phyloP scores from a whole-genome alignment of 2,329 filamentous ascomycete genomes.

The Alternaria brassicae region DNA sequence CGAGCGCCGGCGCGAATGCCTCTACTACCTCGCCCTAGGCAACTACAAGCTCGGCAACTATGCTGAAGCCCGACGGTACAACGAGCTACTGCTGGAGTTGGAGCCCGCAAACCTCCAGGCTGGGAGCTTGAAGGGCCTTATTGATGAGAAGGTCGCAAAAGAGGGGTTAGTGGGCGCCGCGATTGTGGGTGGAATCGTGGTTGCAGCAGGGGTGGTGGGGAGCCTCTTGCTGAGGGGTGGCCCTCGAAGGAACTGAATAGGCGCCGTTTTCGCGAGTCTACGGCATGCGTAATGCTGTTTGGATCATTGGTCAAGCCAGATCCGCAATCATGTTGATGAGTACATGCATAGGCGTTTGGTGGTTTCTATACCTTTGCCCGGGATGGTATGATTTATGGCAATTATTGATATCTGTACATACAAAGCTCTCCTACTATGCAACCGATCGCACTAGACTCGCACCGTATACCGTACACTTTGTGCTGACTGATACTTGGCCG shows the following conservation, averaged over 20 bases:
- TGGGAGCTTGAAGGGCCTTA: conserved; percentile 80
- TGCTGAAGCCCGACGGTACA: conserved; percentile 91
- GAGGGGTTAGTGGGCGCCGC: conserved; percentile 94
- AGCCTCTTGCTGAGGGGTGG: conserved; percentile 80
- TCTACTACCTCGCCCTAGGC: conserved; percentile 96
- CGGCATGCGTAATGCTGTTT: neutral
- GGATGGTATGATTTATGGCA: conserved; percentile 17
- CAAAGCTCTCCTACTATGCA: neutral
- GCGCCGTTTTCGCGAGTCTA: neutral
- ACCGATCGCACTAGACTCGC: neutral
- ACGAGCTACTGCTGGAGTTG: conserved; percentile 87
- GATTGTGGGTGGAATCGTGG: conserved; percentile 89
- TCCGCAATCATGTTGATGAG: conserved; percentile 7
- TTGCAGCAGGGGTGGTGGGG: conserved; percentile 91
- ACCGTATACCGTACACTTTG: neutral
- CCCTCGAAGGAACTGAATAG: conserved; percentile 62
- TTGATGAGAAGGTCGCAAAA: conserved; percentile 95
- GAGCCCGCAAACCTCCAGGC: conserved; percentile 93
- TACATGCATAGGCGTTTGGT: conserved; percentile 38
- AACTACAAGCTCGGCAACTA: conserved; percentile 99
- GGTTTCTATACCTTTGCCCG: conserved; percentile 28
- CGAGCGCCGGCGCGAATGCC: conserved; percentile 93
- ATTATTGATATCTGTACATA: conserved; percentile 18
- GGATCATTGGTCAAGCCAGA: neutral
- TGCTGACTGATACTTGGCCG: neutral